These are phyloP conservation scores for Pterula multifida DNA, from an alignment of 1,284 basidiomycete species.

Conservation along the genomic window DNA sequence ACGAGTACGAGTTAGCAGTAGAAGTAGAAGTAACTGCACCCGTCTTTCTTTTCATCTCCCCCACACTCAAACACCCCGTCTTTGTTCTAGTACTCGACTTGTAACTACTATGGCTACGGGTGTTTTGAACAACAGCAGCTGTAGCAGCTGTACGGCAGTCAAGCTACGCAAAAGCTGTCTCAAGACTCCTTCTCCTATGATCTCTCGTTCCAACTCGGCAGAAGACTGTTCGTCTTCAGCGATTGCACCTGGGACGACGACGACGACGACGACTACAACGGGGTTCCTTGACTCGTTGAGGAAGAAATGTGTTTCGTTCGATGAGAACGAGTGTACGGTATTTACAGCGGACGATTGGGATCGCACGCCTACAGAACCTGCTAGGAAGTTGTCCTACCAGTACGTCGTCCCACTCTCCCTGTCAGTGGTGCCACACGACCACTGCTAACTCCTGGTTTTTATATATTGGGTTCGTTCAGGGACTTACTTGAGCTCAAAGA, in stretches of 20 bases:
- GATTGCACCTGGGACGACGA: background rate
- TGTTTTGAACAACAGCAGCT: too few relatives aligned
- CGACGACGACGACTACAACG: background rate
- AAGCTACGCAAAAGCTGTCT: background rate
- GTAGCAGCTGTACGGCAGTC: background rate
- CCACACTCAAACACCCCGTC: background rate
- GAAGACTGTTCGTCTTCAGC: background rate
- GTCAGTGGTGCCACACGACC: background rate
- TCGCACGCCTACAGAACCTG: constrained; percentile 25
- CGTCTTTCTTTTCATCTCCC: background rate
- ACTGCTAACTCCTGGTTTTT: background rate
- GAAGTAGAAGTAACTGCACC: too few relatives aligned
- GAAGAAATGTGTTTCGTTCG: background rate
- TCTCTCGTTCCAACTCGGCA: background rate
- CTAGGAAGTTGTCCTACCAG: constrained; percentile 23
- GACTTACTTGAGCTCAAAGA: constrained; percentile 54
- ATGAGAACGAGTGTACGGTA: constrained; percentile 1
- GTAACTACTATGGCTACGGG: background rate
- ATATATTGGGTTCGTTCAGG: constrained; percentile 18
- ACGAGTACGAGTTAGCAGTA: too few relatives aligned
- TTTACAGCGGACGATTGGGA: constrained; percentile 37
- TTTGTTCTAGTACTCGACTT: background rate
- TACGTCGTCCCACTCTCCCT: constrained; percentile 12
- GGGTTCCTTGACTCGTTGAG: background rate
- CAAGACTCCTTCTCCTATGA: background rate